Percentiles rank a stretch among this genome's conserved stretches.
phyloP scores from a whole-genome alignment of 345 rosid genomes.

The Eutrema yunnanense region DNA sequence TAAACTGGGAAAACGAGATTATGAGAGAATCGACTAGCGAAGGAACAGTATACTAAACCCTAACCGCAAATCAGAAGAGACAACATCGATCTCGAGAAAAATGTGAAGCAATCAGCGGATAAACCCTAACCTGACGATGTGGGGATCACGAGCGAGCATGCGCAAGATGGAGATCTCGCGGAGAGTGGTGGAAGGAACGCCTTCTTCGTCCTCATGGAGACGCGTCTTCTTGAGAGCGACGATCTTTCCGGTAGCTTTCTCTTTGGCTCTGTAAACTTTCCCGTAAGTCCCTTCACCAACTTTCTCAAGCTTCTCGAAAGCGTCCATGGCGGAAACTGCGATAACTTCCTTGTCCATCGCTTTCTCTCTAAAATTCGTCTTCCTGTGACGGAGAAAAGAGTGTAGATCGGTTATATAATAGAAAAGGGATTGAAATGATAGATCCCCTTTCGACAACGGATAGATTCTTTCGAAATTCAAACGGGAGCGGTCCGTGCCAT shows the following conservation, averaged over 20 bases:
- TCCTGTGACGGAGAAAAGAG: not conserved
- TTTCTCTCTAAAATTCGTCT: slow-evolving; percentile 7
- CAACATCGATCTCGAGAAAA: not conserved
- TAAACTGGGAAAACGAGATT: not conserved
- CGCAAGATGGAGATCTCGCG: slow-evolving; percentile 98
- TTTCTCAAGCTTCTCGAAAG: slow-evolving; percentile 94
- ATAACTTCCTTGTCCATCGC: slow-evolving; percentile 41
- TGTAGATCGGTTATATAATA: not conserved
- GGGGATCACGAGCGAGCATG: slow-evolving; percentile 95
- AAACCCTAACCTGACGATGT: slow-evolving; percentile 55
- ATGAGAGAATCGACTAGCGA: not conserved
- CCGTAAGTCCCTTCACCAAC: slow-evolving; percentile 99
- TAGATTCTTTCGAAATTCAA: slow-evolving; percentile 21
- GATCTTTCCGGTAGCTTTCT: slow-evolving; percentile 83
- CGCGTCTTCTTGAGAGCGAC: slow-evolving; percentile 99
- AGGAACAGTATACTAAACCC: not conserved
- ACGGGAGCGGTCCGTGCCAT: slow-evolving; percentile 4
- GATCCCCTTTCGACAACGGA: slow-evolving; percentile 20
- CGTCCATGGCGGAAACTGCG: slow-evolving; percentile 70
- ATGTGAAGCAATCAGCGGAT: not conserved
- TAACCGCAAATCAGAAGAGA: not conserved
- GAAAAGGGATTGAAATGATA: not conserved
- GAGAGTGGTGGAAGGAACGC: slow-evolving; percentile 97
- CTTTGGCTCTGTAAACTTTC: slow-evolving; percentile 92
- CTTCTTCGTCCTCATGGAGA: slow-evolving; percentile 96